Base-by-base conservation (phyloP, 768 basidiomycete genomes). In the Cystofilobasidium ferigula region DNA sequence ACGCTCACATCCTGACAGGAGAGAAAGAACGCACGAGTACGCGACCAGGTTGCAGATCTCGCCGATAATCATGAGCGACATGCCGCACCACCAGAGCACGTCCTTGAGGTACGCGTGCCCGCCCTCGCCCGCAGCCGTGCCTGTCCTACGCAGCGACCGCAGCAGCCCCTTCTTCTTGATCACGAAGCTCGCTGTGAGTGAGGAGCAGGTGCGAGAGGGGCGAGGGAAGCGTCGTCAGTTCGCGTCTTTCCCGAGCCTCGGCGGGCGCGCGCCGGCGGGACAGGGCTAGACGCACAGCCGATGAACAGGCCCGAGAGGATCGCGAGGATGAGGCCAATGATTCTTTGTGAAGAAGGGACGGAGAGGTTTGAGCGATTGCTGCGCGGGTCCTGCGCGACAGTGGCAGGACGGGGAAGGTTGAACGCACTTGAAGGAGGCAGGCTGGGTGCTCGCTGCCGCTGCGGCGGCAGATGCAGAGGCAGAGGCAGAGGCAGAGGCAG, bases 81-180 rank as follows among this genome's bases (percentile, higher is more conserved):
- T 53, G n/a, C 67, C 67, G 13, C 24, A 22, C 67, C 67, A 68
- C 67, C 75, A 89, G 88, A 75, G 63, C 59, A 73, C 74, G 73
- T 87, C 89, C 78, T 94, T 97, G 73, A 98, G 83, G 79, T 98
- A 99, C 16, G 83, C 89, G 67, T 94, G 90, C 35, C 94, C 51
- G 16, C 51, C 93, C 77, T 86, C 85, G 70, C 88, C 90, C 67
- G 87, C 86, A 0, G 63, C 68, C 57, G 69, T 73, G 34, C 72
- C 79, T 70, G 54, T 62, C 69, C 72, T 77, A 60, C 54, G 56
- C 35, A 75, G 75, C 40, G 74, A 71, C 18, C 84, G 81, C 61
- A 90, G 74, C 24, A 90, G 79, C 12, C 88, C 94, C 73, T 90
- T 95, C 82, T 99, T 99, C 84, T 99, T 99, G 79, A 99, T 86